phyloP scores from a whole-genome alignment of 2,329 filamentous ascomycete genomes.

The Clonostachys chloroleuca region DNA sequence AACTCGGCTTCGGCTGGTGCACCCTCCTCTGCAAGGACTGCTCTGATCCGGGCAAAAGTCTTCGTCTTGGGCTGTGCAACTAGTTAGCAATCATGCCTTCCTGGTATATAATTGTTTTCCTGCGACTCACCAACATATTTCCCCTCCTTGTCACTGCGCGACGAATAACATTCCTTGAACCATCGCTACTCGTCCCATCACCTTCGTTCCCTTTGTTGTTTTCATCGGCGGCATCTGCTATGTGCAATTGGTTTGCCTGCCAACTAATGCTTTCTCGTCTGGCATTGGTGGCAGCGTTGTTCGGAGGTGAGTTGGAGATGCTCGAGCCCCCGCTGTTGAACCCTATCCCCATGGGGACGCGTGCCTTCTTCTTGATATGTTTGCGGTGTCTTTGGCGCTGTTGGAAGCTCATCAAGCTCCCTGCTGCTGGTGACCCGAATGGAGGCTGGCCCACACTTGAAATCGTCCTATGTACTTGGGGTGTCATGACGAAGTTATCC shows the following conservation, averaged over 20 bases:
- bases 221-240: constrained; percentile 67
- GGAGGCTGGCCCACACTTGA: constrained; percentile 39
- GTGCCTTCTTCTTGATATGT: constrained; percentile 54
- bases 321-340: constrained; percentile 39
- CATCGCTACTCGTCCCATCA: constrained; percentile 44
- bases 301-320: constrained; percentile 72
- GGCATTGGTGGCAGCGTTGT: constrained; percentile 38
- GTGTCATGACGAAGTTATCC: constrained; percentile 78
- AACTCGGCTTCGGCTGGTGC: constrained; percentile 86
- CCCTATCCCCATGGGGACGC: constrained; percentile 43
- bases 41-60: constrained; percentile 88
- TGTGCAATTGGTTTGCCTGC: constrained; percentile 83
- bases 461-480: constrained; percentile 63
- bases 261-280: constrained; percentile 86
- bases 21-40: constrained; percentile 82
- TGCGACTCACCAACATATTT: constrained; percentile 66
- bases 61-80: constrained; percentile 80
- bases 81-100: not conserved
- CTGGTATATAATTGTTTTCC: constrained; percentile 23
- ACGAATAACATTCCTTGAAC: constrained; percentile 72
- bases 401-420: constrained; percentile 80
- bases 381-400: constrained; percentile 68
- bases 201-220: constrained; percentile 59
- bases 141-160: constrained; percentile 81
- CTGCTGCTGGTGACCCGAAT: constrained; percentile 67